Evolutionary conservation across 176 grass and related monocot genomes (phyloP).

Genomic region (Eragrostis curvula): DNA sequence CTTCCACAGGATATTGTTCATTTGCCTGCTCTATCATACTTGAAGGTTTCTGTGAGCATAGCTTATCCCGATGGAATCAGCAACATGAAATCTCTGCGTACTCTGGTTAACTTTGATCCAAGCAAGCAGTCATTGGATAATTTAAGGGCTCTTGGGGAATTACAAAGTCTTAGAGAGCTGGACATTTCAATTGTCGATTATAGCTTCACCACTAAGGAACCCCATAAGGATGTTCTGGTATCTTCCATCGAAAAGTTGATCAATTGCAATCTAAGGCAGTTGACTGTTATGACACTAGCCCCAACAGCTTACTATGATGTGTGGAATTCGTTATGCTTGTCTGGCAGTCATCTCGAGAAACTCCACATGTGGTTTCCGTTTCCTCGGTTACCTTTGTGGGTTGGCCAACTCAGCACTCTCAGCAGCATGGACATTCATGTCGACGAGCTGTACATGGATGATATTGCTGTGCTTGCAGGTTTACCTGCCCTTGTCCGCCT

Average conservation of each 20-base stretch:
- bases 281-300: no score
- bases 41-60: no score
- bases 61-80: background rate
- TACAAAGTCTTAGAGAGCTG: background rate
- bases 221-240: background rate
- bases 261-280: no score
- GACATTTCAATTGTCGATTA: background rate
- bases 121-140: background rate
- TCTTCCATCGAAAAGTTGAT: no score
- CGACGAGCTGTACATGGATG: background rate
- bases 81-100: conserved; percentile 4
- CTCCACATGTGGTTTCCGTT: background rate
- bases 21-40: no score
- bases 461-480: background rate
- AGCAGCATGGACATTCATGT: background rate
- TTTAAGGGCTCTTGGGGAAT: background rate
- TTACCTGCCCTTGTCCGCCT: background rate
- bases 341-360: background rate
- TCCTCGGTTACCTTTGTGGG: background rate
- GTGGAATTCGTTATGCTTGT: background rate
- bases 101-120: background rate
- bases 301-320: background rate
- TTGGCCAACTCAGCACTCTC: background rate
- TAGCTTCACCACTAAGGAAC: background rate
- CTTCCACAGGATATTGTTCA: background rate